A percentile compares a stretch with the other conserved stretches of the same genome.
These are phyloP conservation scores for Purshia tridentata DNA, from an alignment of 306 rosid genomes.

Conservation along the genomic window DNA sequence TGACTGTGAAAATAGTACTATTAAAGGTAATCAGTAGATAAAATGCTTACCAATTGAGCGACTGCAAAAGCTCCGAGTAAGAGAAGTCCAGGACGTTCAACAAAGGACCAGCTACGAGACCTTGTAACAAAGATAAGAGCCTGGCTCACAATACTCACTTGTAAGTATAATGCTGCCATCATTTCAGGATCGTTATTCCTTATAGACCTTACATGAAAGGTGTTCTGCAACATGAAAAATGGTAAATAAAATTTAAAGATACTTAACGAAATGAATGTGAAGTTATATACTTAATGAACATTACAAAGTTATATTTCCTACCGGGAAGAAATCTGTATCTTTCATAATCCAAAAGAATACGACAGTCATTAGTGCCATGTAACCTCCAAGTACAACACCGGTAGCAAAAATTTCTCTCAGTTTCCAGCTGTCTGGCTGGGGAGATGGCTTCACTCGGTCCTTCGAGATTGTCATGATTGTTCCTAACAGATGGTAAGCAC, in stretches of 20 bases:
- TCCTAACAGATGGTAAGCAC: constrained; percentile 45
- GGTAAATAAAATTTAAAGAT: constrained; percentile 4
- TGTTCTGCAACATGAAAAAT: constrained; percentile 50
- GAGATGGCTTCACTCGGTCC: constrained; percentile 98
- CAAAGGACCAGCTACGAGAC: constrained; percentile 92
- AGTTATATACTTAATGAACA: neutral
- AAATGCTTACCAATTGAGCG: constrained; percentile 83
- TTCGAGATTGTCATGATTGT: constrained; percentile 98
- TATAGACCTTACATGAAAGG: constrained; percentile 50
- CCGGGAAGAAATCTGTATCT: constrained; percentile 77
- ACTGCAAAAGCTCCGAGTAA: constrained; percentile 71
- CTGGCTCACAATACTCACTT: constrained; percentile 98
- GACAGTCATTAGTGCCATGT: constrained; percentile 95
- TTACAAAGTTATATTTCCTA: constrained; percentile 26
- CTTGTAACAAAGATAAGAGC: constrained; percentile 95
- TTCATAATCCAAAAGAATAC: constrained; percentile 78
- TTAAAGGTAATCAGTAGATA: neutral
- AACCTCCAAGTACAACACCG: constrained; percentile 92
- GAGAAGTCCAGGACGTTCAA: constrained; percentile 93
- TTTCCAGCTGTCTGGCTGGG: constrained; percentile 93
- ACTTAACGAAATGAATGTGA: neutral
- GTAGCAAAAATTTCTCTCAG: constrained; percentile 94
- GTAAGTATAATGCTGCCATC: constrained; percentile 98
- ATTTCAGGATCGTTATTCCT: constrained; percentile 33
- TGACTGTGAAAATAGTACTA: neutral